Evolutionary conservation across 129 eudicot species (phyloP), one percentile per base, ranked within the genome.

Genomic region (Helianthus tuberosus): DNA sequence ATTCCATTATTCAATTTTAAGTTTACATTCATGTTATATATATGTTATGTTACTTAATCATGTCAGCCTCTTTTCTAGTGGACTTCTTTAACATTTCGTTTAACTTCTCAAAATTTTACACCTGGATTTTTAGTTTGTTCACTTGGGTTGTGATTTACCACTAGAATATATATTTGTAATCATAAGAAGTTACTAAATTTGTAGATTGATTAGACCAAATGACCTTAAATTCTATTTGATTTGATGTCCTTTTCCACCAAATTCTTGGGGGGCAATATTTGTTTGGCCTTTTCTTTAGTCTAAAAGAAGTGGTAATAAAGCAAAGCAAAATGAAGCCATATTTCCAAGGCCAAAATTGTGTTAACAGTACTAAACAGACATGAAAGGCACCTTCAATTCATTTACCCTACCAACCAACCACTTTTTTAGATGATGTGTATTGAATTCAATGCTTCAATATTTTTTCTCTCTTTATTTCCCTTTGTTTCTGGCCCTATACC

Each of bases 361-460:
- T 77, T 39, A 16, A 63, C 72, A 52, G 66, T 77, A n/a, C n/a
- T n/a, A 81, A 66, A 43, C 23, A 76, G 66, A 57, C 59, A 69
- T 68, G 65, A 38, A 63, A 35, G 27, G 49, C 48, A 63, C 49
- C 48, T 38, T 39, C 50, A 36, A 38, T 81, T 83, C 50, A 36
- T 64, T 81, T 83, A 73, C 85, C 85, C 73, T 75, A 80, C 84
- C 83, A 64, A 76, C 78, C 84, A 76, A 63, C 73, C 29, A 73
- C 80, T 77, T 73, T 73, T 78, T 41, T n/a, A 44, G 77, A 74
- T 73, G 38, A 68, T 62, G 72, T 71, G 73, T 69, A 69, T 69
- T 69, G 80, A 72, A 78, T 74, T 83, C 66, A 77, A 82, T 82
- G 80, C 80, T 65, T 63, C 51, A 62, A 67, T 43, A 47, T 43